Evolutionary conservation across 768 basidiomycete species (phyloP).

Genomic region (Suillus paluster): DNA sequence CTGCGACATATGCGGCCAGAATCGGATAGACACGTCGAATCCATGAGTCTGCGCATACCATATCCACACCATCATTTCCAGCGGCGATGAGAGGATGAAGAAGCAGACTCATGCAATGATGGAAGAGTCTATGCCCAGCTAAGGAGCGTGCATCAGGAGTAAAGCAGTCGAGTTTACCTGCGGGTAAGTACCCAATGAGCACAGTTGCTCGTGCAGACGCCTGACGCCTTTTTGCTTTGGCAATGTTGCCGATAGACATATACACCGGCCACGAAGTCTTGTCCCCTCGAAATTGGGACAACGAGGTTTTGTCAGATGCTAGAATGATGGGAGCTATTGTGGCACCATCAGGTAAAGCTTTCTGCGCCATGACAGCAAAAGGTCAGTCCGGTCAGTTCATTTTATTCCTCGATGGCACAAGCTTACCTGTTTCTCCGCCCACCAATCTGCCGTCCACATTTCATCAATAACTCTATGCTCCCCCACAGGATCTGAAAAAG

Average conservation of each 20-base stretch:
- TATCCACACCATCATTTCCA: constrained; percentile 20
- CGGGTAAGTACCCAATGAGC: not conserved
- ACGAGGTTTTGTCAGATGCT: constrained; percentile 48
- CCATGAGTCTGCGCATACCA: constrained; percentile 20
- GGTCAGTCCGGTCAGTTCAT: not conserved
- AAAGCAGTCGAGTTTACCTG: no score
- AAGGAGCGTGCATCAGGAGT: not conserved
- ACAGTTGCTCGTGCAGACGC: constrained; percentile 13
- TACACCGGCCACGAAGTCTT: constrained; percentile 31
- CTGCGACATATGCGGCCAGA: constrained; percentile 28
- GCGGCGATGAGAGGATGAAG: constrained; percentile 19
- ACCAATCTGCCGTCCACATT: constrained; percentile 30
- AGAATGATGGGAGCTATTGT: constrained; percentile 21
- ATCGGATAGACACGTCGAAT: constrained; percentile 24
- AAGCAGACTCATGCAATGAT: constrained; percentile 22
- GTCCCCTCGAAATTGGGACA: constrained; percentile 43
- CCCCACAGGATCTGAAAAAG: constrained; percentile 12
- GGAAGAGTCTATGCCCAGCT: constrained; percentile 26
- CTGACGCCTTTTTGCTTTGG: constrained; percentile 17
- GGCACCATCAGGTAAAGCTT: constrained; percentile 16
- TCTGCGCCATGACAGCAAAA: constrained; percentile 2
- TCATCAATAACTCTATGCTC: constrained; percentile 16
- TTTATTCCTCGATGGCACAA: no score
- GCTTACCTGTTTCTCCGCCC: constrained; percentile 25
- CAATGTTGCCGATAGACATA: constrained; percentile 28